Evolutionary conservation across 176 grass and related monocot genomes (phyloP).

Genomic region (Neostapfia colusana): DNA sequence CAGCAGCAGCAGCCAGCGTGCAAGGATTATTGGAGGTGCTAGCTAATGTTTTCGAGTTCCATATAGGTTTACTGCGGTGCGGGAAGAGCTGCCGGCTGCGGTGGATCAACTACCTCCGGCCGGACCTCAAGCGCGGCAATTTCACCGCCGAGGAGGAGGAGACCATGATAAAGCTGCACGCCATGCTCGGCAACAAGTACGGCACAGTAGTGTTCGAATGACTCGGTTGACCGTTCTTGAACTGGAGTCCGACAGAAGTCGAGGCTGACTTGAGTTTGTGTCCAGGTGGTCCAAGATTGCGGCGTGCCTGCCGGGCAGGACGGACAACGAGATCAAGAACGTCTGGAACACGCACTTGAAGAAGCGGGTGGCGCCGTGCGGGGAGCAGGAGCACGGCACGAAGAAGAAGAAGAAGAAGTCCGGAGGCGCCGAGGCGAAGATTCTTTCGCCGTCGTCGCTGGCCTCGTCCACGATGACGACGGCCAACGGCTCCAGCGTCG

Average conservation of each 20-base stretch:
- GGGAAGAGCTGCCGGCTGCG: conserved; percentile 92
- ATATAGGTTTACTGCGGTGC: conserved; percentile 71
- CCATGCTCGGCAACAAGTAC: conserved; percentile 84
- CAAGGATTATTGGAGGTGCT: background rate
- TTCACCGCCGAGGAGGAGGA: conserved; percentile 80
- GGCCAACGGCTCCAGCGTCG: conserved; percentile 41
- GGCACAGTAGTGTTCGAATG: background rate
- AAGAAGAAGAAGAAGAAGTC: conserved; percentile 38
- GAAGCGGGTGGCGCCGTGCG: conserved; percentile 51
- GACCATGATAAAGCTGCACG: conserved; percentile 71
- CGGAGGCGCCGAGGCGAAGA: background rate
- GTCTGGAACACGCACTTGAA: conserved; percentile 96
- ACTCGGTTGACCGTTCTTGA: background rate
- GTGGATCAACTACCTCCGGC: conserved; percentile 97
- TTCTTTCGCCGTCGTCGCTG: conserved; percentile 37
- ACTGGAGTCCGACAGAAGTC: background rate
- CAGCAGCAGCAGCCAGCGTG: background rate
- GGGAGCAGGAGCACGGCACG: conserved; percentile 5
- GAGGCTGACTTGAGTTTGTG: background rate
- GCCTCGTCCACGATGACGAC: conserved; percentile 24
- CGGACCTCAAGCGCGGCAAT: conserved; percentile 90
- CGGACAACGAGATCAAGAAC: conserved; percentile 99
- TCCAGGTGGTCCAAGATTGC: conserved; percentile 91
- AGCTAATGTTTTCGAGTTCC: background rate
- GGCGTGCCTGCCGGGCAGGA: conserved; percentile 74